Percentiles rank a stretch among this genome's conserved stretches.
Conservation (phyloP, 805 yeast genomes). For the Wickerhamomyces canadensis region DNA sequence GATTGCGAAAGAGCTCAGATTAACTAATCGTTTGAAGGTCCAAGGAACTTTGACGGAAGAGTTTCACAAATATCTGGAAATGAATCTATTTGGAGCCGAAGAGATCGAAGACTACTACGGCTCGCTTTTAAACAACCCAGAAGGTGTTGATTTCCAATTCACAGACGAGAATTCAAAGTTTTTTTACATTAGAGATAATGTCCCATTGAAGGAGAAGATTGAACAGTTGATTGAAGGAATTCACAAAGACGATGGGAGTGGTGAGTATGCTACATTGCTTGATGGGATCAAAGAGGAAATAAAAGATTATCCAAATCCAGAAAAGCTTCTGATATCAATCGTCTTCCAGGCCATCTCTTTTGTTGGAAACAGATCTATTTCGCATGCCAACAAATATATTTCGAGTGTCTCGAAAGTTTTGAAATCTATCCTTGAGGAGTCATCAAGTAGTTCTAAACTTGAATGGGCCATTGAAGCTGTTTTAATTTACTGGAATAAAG, state of each 20-base stretch:
- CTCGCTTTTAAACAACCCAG: slow-evolving; percentile 26
- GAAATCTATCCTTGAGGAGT: slow-evolving; percentile 5
- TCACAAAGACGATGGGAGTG: slow-evolving; percentile 27
- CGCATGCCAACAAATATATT: slow-evolving; percentile 61
- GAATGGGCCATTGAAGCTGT: slow-evolving; percentile 49
- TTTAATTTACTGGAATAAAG: slow-evolving; percentile 57
- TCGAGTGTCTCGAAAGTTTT: slow-evolving; percentile 28
- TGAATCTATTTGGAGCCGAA: slow-evolving; percentile 31
- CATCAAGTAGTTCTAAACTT: slow-evolving; percentile 10
- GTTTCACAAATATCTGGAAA: slow-evolving; percentile 43
- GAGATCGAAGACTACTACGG: slow-evolving; percentile 33
- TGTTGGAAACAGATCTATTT: slow-evolving; percentile 84
- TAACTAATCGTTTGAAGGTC: slow-evolving; percentile 71
- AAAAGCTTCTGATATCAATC: slow-evolving; percentile 49
- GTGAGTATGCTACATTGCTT: slow-evolving; percentile 26
- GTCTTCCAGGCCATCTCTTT: slow-evolving; percentile 69
- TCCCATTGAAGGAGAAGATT: slow-evolving; percentile 32
- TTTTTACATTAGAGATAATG: slow-evolving; percentile 31
- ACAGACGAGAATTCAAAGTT: slow-evolving; percentile 28
- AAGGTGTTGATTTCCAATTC: slow-evolving; percentile 8
- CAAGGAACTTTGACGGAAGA: slow-evolving; percentile 64
- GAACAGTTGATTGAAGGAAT: slow-evolving; percentile 32
- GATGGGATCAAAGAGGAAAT: slow-evolving; percentile 25
- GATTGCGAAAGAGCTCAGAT: slow-evolving; percentile 76
- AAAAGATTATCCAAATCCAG: slow-evolving; percentile 29